These are phyloP conservation scores for Globisporangium uncinulatum DNA, from an alignment of 352 stramenopile species.

Conservation along the genomic window DNA sequence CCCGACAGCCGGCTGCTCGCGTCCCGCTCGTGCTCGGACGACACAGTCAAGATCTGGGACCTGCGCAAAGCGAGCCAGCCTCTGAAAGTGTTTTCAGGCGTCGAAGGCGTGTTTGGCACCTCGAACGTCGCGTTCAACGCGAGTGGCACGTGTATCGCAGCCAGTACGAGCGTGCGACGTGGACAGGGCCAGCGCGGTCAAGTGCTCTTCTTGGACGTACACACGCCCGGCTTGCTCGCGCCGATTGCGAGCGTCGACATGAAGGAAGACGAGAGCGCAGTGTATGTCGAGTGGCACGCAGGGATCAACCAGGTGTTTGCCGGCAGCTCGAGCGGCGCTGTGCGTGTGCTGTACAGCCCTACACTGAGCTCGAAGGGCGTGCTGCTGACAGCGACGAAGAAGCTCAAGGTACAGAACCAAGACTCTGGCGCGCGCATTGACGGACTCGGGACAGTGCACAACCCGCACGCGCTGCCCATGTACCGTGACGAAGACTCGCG, in stretches of 20 bases:
- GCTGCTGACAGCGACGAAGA: slow-evolving; percentile 76
- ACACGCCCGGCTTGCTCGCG: slow-evolving; percentile 39
- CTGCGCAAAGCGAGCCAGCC: slow-evolving; percentile 51
- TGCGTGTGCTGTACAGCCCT: slow-evolving; percentile 70
- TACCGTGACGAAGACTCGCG: slow-evolving; percentile 57
- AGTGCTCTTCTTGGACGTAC: slow-evolving; percentile 74
- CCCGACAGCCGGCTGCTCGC: slow-evolving; percentile 54
- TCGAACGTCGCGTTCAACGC: slow-evolving; percentile 81
- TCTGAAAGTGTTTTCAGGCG: slow-evolving; percentile 50
- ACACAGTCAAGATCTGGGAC: slow-evolving; percentile 83
- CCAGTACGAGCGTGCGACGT: slow-evolving; percentile 67
- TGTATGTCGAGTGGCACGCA: slow-evolving; percentile 82
- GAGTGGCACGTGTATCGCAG: slow-evolving; percentile 58
- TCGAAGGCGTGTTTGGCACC: slow-evolving; percentile 69
- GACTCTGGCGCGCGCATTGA: slow-evolving; percentile 72
- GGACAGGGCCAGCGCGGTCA: slow-evolving; percentile 43
- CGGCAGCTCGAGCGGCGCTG: slow-evolving; percentile 52
- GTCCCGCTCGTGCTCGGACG: slow-evolving; percentile 66
- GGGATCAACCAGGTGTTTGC: slow-evolving; percentile 83
- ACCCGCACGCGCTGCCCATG: slow-evolving; percentile 76
- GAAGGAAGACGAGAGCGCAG: slow-evolving; percentile 71
- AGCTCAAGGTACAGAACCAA: slow-evolving; percentile 45
- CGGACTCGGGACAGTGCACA: slow-evolving; percentile 62
- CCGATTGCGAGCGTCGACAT: slow-evolving; percentile 65
- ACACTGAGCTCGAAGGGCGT: slow-evolving; percentile 72